Conservation (phyloP, 805 yeast species). For the Yarrowia sp. region DNA sequence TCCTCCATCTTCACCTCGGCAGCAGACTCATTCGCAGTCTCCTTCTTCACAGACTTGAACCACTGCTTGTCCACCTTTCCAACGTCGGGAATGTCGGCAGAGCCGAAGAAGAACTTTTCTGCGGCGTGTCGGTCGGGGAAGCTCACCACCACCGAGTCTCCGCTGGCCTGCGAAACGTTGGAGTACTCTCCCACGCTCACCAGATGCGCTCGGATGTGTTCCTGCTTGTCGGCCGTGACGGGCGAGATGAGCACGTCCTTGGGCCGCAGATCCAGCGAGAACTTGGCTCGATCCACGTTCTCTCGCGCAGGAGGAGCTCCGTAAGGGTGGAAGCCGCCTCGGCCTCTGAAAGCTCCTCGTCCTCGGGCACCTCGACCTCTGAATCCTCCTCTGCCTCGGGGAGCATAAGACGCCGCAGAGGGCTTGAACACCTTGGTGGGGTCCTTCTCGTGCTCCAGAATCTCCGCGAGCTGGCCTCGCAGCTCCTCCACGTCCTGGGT, state of each 20-base stretch:
- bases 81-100: constrained; percentile 35
- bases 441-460: constrained; percentile 29
- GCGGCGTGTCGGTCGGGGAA: constrained; percentile 43
- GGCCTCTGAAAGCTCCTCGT: not conserved
- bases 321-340: constrained; percentile 24
- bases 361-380: constrained; percentile 12
- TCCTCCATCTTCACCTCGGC: not conserved
- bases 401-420: not conserved
- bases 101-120: constrained; percentile 39
- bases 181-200: constrained; percentile 34
- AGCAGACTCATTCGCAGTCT: not conserved
- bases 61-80: constrained; percentile 38
- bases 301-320: constrained; percentile 33
- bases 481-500: constrained; percentile 34
- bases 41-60: constrained; percentile 25
- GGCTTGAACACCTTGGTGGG: constrained; percentile 19
- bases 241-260: constrained; percentile 40
- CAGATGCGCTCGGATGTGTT: constrained; percentile 37
- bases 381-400: constrained; percentile 7
- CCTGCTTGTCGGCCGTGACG: constrained; percentile 38
- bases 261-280: constrained; percentile 42
- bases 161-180: constrained; percentile 29
- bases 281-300: constrained; percentile 27
- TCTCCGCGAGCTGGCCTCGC: constrained; percentile 38
- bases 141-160: constrained; percentile 32